Evolutionary conservation across 2,329 filamentous ascomycete species (phyloP), one percentile per base, ranked within the genome.

Genomic region (Exophiala lecanii-corni): DNA sequence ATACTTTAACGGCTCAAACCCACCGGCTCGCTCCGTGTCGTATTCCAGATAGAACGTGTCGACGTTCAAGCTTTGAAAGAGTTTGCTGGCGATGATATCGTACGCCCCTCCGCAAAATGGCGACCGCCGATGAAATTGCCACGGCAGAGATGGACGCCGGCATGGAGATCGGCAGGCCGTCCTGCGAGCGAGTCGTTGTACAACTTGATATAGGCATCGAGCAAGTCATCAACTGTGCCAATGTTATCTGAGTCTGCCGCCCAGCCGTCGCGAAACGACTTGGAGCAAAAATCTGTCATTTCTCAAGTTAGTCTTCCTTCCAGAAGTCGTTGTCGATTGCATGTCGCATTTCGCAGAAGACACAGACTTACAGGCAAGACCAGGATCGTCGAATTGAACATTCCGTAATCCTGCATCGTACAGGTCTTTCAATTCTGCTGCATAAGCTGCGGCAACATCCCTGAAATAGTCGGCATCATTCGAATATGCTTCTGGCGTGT

Each of bases 111-210:
- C 38, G 74, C 72, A 48, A 82, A 81, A 61, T 79, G 74, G 10
- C 77, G 68, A 2, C 73, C 73, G 30, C 74, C 74, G 46, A 79
- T 75, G 61, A 81, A 81, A 64, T 81, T 81, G n/a, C 54, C 61
- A 37, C 47, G 71, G 71, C 83, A 87, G 35, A 87, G 69, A 57
- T 87, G 83, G 16, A 87, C 79, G 18, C 83, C 83, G 2, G 83
- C 74, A 61, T 85, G 81, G 70, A 86, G 76, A 57, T 86, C 81
- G 1, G 68, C 57, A 0, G 82, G 80, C 1, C 75, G 64, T 53
- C 74, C 71, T 55, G 68, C 67, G 57, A 84, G 71, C 52, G 72
- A 78, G 59, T 82, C 78, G 61, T 86, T 86, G 71, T 87, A 86
- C 49, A 85, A 75, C 36, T 71, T 67, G 58, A 87, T 82, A 63